Evolutionary conservation across 768 basidiomycete species (phyloP).

Genomic region (Mycena vulgaris): DNA sequence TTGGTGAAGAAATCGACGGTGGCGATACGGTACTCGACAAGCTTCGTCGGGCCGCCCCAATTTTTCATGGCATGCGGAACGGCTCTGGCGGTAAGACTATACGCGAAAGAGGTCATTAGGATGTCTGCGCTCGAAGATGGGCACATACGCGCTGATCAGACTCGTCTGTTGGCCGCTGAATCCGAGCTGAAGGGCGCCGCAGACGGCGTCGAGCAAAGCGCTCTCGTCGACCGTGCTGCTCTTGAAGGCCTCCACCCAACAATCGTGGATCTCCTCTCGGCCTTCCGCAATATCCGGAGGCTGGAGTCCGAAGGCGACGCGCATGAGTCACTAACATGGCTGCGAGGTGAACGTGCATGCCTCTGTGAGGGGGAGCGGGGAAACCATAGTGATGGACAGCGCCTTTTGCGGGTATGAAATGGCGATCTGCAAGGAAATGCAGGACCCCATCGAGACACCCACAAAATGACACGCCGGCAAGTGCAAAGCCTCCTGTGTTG

Average conservation of each 20-base stretch:
- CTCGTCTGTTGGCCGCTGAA: constrained; percentile 34
- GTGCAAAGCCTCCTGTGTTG: constrained; percentile 49
- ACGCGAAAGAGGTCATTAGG: not conserved
- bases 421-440: constrained; percentile 52
- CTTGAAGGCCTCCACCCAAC: constrained; percentile 42
- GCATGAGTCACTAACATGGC: not conserved
- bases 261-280: constrained; percentile 45
- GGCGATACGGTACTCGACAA: constrained; percentile 25
- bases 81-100: constrained; percentile 27
- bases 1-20: constrained; percentile 37
- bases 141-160: constrained; percentile 33
- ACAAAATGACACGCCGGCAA: constrained; percentile 55
- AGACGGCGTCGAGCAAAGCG: constrained; percentile 32
- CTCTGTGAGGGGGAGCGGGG: constrained; percentile 52
- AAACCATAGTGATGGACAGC: constrained; percentile 54
- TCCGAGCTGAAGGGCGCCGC: constrained; percentile 37
- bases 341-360: constrained; percentile 36
- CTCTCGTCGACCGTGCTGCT: constrained; percentile 36
- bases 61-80: constrained; percentile 33
- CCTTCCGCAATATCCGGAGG: constrained; percentile 48
- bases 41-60: constrained; percentile 33
- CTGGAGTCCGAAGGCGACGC: constrained; percentile 37
- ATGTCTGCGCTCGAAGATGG: not conserved
- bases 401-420: constrained; percentile 48
- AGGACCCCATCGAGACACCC: constrained; percentile 52